Evolutionary conservation across 805 yeast genomes (phyloP), one percentile per base, ranked within the genome.

Genomic region (Schwanniomyces pseudopolymorphus): DNA sequence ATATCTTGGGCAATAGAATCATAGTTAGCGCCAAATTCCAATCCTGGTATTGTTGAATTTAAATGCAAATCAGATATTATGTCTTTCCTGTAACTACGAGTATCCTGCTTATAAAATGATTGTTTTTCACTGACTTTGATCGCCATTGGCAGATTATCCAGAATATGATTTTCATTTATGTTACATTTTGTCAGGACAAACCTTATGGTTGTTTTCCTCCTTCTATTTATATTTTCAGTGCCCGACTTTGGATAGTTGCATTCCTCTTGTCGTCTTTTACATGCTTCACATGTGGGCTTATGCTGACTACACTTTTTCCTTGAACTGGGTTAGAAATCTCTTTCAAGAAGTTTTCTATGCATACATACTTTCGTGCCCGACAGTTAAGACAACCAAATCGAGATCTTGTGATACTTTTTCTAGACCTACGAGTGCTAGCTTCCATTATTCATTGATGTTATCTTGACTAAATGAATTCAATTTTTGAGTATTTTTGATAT

Each of bases 301-400:
- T 13, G 31, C 33, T 52, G 50, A 44, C 46, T 51, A 43, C 56
- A 52, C 37, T 50, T 52, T 43, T 52, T 52, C 20, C 50, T 46
- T 7, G 22, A 28, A n/a, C 10, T 21, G 19, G 19, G 40, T 48
- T 24, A 27, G 27, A 13, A 25, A 9, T 22, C 5, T 2, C 4
- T 22, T n/a, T 2, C 13, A 4, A 6, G 4, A 14, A 4, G 10
- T 20, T 36, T 36, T 36, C 7, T 20, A 10, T 36, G 11, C 16
- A 36, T 19, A 42, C 49, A 24, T 33, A 46, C 54, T 45, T 50
- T 35, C 44, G 40, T 9, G 38, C 25, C 21, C 46, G 25, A 26
- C 54, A 51, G 20, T 36, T 35, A 26, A 51, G 33, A 24, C 54
- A 51, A 2, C 54, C 54, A 13, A 36, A 20, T 10, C 54, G 33